Evolutionary conservation across 768 basidiomycete genomes (phyloP).

Genomic region (Termitomyces sp.): DNA sequence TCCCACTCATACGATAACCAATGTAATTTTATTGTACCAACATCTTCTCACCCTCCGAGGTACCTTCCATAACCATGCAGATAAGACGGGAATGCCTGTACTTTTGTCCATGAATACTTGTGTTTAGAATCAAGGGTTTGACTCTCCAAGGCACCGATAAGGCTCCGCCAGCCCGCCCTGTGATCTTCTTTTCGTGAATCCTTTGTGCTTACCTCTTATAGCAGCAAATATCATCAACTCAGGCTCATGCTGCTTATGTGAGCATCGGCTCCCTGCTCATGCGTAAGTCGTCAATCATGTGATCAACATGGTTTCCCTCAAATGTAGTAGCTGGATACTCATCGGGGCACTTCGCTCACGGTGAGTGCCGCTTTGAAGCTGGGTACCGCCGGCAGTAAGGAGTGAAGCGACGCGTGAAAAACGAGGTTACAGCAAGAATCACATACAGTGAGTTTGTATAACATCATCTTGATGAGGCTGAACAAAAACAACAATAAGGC

Average conservation of each 20-base stretch:
- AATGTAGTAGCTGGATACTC: background rate
- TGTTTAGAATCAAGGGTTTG: background rate
- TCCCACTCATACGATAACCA: constrained; percentile 13
- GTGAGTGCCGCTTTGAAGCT: background rate
- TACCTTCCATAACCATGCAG: background rate
- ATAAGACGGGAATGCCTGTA: background rate
- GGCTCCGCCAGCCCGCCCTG: background rate
- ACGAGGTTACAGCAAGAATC: background rate
- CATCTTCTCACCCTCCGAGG: background rate
- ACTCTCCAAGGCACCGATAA: too few species aligned
- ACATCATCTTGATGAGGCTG: constrained; percentile 7
- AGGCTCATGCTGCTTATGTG: background rate
- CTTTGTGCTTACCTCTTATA: background rate
- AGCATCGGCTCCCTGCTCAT: background rate
- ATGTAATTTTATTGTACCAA: constrained; percentile 11
- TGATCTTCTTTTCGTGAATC: background rate
- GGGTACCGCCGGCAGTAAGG: background rate
- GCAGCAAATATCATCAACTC: background rate
- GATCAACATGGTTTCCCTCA: background rate
- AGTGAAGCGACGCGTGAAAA: background rate
- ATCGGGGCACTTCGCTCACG: background rate
- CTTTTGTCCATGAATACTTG: background rate
- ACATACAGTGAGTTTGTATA: constrained; percentile 8
- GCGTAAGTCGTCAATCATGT: background rate
- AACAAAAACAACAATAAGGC: constrained; percentile 31